Evolutionary conservation across 1,139 yeast species (phyloP).

Genomic region (Scheffersomyces illinoinensis): DNA sequence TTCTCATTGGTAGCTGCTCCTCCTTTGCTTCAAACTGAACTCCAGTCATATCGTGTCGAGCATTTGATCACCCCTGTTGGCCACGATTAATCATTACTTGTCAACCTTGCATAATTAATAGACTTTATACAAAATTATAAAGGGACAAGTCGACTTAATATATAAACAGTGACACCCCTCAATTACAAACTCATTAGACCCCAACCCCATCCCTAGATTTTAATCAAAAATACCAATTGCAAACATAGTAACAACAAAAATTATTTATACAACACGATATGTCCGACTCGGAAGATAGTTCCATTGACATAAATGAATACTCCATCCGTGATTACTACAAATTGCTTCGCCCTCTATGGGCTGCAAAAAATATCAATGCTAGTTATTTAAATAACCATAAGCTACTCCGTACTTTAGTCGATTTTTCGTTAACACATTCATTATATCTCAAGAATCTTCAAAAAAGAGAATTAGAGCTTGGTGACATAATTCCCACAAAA

Average conservation of each 20-base stretch:
- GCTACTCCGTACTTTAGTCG: constrained; percentile 27
- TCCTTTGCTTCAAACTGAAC: background rate
- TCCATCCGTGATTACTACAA: constrained; percentile 23
- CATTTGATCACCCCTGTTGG: background rate
- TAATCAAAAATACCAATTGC: background rate
- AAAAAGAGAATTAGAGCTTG: constrained; percentile 24
- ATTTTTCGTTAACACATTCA: constrained; percentile 27
- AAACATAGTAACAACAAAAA: background rate
- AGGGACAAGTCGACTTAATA: background rate
- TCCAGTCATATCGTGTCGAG: background rate
- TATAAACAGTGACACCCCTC: background rate
- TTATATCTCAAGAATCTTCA: constrained; percentile 22
- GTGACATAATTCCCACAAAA: constrained; percentile 15
- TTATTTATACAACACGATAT: constrained; percentile 2
- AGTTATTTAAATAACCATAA: constrained; percentile 21
- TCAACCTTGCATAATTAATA: background rate
- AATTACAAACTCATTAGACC: background rate
- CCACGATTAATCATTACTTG: background rate
- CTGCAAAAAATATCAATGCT: constrained; percentile 11
- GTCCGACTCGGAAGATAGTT: constrained; percentile 16
- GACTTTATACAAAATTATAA: background rate
- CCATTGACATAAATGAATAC: constrained; percentile 15
- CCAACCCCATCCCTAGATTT: background rate
- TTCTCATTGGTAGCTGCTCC: background rate
- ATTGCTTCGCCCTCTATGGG: constrained; percentile 21